A percentile compares a stretch with the other conserved stretches of the same genome.
Conservation (phyloP, 2,329 filamentous ascomycete species). For the Trichophyton rubrum region DNA sequence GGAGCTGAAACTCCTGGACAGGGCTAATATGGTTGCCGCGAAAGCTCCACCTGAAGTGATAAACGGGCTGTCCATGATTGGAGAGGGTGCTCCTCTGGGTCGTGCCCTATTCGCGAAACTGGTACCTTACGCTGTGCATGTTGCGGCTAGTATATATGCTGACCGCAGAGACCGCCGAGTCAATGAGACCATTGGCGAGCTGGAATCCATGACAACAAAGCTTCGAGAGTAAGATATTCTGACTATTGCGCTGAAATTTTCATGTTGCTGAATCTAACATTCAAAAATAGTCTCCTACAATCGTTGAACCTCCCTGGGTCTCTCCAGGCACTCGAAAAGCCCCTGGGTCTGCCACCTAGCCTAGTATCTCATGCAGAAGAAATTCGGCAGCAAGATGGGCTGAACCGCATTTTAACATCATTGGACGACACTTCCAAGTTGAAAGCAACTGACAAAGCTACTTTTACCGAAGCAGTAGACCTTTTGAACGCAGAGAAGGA, state of each 20-base stretch:
- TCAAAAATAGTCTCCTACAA: slow-evolving; percentile 44
- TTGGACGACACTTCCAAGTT: slow-evolving; percentile 85
- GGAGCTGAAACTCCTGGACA: slow-evolving; percentile 71
- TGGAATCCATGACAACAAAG: slow-evolving; percentile 68
- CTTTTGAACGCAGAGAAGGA: slow-evolving; percentile 66
- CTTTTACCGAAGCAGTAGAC: slow-evolving; percentile 73
- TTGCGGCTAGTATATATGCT: slow-evolving; percentile 90
- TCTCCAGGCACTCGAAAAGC: slow-evolving; percentile 87
- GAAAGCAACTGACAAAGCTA: slow-evolving; percentile 61
- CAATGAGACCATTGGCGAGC: slow-evolving; percentile 70
- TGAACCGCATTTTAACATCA: slow-evolving; percentile 62
- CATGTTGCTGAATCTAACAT: slow-evolving; percentile 9
- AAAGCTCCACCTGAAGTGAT: slow-evolving; percentile 70
- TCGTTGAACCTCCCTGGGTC: slow-evolving; percentile 84
- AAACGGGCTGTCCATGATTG: slow-evolving; percentile 66
- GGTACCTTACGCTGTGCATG: slow-evolving; percentile 88
- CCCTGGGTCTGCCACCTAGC: slow-evolving; percentile 73
- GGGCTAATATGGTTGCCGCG: slow-evolving; percentile 75
- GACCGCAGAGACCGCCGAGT: slow-evolving; percentile 83
- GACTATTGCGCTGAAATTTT: not conserved
- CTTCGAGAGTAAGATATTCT: slow-evolving; percentile 51
- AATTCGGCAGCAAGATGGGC: slow-evolving; percentile 76
- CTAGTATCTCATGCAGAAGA: slow-evolving; percentile 87
- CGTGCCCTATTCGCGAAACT: slow-evolving; percentile 78
- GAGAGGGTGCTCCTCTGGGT: slow-evolving; percentile 68